phyloP scores from a whole-genome alignment of 2,329 filamentous ascomycete genomes.

The Aureobasidium lini region DNA sequence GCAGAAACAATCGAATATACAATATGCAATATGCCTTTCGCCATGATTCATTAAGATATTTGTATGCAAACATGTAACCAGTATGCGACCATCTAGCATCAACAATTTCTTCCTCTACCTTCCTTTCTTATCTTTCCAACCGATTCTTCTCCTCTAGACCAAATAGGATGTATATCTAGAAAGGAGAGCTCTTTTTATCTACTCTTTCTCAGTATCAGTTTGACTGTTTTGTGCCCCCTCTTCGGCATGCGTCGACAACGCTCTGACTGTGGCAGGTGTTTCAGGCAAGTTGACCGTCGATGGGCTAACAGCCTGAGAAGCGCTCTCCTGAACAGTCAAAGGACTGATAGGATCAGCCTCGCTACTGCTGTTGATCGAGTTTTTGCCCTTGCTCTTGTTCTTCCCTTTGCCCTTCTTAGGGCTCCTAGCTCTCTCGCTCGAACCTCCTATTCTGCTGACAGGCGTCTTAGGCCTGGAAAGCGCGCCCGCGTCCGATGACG shows the following conservation, averaged over 20 bases:
- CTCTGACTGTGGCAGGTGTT: not conserved
- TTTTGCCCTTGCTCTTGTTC: conserved; percentile 9
- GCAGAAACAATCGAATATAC: too few relatives aligned
- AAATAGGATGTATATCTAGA: not conserved
- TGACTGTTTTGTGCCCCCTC: not conserved
- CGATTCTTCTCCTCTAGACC: not conserved
- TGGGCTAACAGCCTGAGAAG: not conserved
- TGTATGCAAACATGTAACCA: too few relatives aligned
- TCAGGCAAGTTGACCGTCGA: not conserved
- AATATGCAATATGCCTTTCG: too few relatives aligned
- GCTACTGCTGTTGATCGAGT: not conserved
- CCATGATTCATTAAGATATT: too few relatives aligned
- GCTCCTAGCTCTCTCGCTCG: conserved; percentile 2
- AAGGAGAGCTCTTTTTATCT: not conserved
- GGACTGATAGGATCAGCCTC: conserved; percentile 6
- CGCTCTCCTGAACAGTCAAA: not conserved
- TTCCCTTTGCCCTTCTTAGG: conserved; percentile 2
- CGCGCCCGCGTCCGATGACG: not conserved
- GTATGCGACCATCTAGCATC: too few relatives aligned
- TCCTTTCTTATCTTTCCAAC: too few relatives aligned
- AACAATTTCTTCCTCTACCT: too few relatives aligned
- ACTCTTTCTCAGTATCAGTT: not conserved
- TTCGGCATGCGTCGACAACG: not conserved
- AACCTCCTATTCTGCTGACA: not conserved
- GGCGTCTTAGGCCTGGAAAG: conserved; percentile 6